Percentiles rank a stretch among this genome's conserved stretches.
phyloP scores from a whole-genome alignment of 202 grass and related monocot species.

The Alloteropsis angusta region DNA sequence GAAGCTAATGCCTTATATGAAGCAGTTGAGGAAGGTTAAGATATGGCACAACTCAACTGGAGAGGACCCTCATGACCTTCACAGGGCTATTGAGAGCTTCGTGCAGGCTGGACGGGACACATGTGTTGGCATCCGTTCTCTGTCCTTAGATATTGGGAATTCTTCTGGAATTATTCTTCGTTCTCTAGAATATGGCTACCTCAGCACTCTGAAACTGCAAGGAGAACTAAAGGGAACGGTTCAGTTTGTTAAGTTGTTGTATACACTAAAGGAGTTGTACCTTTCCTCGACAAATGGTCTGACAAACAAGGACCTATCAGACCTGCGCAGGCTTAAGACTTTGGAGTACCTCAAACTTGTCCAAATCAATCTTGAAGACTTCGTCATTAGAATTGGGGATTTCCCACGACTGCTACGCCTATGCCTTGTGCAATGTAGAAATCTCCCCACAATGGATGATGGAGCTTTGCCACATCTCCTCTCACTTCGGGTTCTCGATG shows the following conservation, averaged over 20 bases:
- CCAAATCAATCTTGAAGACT: not conserved
- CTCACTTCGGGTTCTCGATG: not conserved
- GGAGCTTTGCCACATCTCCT: not conserved
- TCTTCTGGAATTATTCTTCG: not conserved
- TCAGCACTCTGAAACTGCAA: not conserved
- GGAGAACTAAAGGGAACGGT: not conserved
- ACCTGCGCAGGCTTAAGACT: not conserved
- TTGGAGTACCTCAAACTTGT: constrained; percentile 13
- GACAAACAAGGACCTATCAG: not conserved
- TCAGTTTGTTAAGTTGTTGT: not conserved
- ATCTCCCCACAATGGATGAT: not conserved
- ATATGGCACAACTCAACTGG: not conserved
- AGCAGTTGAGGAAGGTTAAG: not conserved
- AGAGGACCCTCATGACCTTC: too few relatives aligned
- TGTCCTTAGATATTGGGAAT: not conserved
- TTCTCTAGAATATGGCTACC: not conserved
- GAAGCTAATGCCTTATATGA: not conserved
- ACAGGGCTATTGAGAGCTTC: not conserved
- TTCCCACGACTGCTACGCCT: not conserved
- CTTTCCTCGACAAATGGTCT: not conserved
- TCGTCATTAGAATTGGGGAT: not conserved
- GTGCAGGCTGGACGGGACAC: not conserved
- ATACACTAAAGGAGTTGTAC: not conserved
- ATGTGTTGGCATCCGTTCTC: not conserved
- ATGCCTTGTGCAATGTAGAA: not conserved